Evolutionary conservation across 2,329 filamentous ascomycete genomes (phyloP).

Genomic region (Aschersonia sp.): DNA sequence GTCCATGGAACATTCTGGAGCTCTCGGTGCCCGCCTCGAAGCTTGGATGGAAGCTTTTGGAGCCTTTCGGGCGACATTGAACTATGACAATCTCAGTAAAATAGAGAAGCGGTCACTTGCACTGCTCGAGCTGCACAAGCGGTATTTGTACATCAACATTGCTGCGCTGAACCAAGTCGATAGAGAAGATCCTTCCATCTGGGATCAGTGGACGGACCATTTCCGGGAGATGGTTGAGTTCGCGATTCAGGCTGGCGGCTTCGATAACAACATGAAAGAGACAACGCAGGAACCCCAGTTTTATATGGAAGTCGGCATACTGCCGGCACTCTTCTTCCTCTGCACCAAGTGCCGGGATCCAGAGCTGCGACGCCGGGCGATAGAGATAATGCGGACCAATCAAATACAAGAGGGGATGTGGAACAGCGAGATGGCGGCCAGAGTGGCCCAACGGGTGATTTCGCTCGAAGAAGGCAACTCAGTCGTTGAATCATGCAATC

Average conservation of each 20-base stretch:
- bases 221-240: slow-evolving; percentile 3
- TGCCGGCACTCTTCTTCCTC: slow-evolving; percentile 2
- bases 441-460: slow-evolving; percentile 1
- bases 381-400: slow-evolving; percentile 1
- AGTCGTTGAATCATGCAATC: background rate
- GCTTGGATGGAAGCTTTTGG: slow-evolving; percentile 2
- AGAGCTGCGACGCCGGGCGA: slow-evolving; percentile 1
- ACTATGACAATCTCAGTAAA: background rate
- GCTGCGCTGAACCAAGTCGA: slow-evolving; percentile 1
- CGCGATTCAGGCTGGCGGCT: background rate
- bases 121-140: slow-evolving; percentile 2
- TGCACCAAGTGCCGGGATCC: slow-evolving; percentile 3
- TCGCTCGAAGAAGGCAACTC: slow-evolving; percentile 1
- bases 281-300: slow-evolving; percentile 1
- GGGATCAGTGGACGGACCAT: slow-evolving; percentile 2
- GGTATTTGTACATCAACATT: slow-evolving; percentile 3
- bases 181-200: slow-evolving; percentile 2
- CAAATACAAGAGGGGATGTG: slow-evolving; percentile 3
- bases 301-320: slow-evolving; percentile 2
- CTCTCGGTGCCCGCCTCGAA: background rate
- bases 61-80: background rate
- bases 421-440: slow-evolving; percentile 3
- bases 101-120: slow-evolving; percentile 1
- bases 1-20: background rate
- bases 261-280: background rate